Evolutionary conservation across 164 flowering plant species (phyloP).

Genomic region (Hamamelis virginiana): DNA sequence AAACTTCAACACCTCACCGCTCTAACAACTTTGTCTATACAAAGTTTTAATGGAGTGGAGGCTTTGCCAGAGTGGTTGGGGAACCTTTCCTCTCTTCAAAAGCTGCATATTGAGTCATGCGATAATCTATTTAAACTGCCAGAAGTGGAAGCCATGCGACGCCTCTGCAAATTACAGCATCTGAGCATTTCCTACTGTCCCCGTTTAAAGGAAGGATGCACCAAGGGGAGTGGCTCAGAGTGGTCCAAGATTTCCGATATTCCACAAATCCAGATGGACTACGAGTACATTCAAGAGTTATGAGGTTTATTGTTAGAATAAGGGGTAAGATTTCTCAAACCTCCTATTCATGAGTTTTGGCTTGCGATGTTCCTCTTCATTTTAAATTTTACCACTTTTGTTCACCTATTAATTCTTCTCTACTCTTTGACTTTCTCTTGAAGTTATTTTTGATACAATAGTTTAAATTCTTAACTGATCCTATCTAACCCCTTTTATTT

Average conservation of each 20-base stretch:
- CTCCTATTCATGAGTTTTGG: too few species aligned
- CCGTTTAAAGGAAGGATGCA: background rate
- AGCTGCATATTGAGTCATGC: background rate
- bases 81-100: background rate
- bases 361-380: too few species aligned
- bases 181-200: background rate
- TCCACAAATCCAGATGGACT: too few species aligned
- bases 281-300: too few species aligned
- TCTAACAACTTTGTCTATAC: background rate
- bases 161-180: background rate
- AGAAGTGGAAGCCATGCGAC: constrained; percentile 1
- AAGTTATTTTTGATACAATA: too few species aligned
- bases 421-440: too few species aligned
- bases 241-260: constrained; percentile 1
- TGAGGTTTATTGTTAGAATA: too few species aligned
- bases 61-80: constrained; percentile 5
- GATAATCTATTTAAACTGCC: constrained; percentile 2
- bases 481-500: too few species aligned
- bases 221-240: background rate
- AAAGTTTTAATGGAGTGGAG: background rate
- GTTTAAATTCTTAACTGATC: too few species aligned
- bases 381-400: too few species aligned
- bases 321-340: too few species aligned
- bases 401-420: too few species aligned
- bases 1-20: constrained; percentile 4